These are phyloP conservation scores for Tricharina praecox DNA, from an alignment of 495 filamentous ascomycete genomes.

Conservation along the genomic window DNA sequence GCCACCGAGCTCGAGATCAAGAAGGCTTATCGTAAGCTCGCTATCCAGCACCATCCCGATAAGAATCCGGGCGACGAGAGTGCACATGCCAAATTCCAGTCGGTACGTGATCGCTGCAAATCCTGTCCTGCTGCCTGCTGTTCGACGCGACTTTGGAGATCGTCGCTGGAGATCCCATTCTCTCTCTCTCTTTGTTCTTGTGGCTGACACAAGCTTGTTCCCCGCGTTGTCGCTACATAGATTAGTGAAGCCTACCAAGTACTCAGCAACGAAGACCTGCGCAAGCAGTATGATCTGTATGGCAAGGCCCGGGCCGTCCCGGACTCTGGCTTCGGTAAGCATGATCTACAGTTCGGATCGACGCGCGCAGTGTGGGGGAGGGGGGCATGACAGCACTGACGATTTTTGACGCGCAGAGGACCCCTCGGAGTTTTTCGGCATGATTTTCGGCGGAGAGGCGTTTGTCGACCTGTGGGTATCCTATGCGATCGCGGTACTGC, in stretches of 20 bases:
- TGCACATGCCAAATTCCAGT: slow-evolving; percentile 86
- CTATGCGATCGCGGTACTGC: neutral
- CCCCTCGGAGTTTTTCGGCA: slow-evolving; percentile 93
- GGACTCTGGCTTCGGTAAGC: slow-evolving; percentile 65
- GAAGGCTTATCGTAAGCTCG: slow-evolving; percentile 95
- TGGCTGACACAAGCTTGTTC: no score
- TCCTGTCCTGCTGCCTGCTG: no score
- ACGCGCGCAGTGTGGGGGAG: neutral
- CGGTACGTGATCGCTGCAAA: no score
- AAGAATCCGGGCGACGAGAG: slow-evolving; percentile 96
- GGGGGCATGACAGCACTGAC: neutral
- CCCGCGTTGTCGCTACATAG: slow-evolving; percentile 23
- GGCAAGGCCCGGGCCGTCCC: slow-evolving; percentile 87
- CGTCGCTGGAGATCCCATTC: no score
- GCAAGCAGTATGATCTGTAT: slow-evolving; percentile 85
- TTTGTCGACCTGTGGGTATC: slow-evolving; percentile 59
- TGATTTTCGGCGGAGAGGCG: slow-evolving; percentile 94
- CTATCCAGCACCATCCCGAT: slow-evolving; percentile 64
- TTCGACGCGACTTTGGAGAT: no score
- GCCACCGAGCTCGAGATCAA: slow-evolving; percentile 96
- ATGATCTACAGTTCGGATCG: no score
- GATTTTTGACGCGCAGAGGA: slow-evolving; percentile 43
- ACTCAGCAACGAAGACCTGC: slow-evolving; percentile 67
- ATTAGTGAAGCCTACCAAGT: slow-evolving; percentile 98
- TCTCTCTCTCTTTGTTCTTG: neutral